A percentile compares a stretch with the other conserved stretches of the same genome.
Evolutionary conservation across 1,139 yeast species (phyloP).

Genomic region (Torulaspora pretoriensis): DNA sequence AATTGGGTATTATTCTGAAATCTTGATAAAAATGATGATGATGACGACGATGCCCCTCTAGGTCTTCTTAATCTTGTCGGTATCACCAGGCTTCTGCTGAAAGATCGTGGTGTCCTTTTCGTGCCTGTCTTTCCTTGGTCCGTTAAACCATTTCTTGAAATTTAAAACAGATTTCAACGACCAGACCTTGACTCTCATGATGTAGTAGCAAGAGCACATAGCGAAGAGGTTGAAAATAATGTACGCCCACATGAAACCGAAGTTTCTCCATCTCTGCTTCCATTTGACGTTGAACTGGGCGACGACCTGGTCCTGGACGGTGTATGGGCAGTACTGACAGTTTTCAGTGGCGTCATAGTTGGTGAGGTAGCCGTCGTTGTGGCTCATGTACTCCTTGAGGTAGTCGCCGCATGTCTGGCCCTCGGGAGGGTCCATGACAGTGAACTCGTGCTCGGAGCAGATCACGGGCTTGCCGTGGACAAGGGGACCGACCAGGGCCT

Average conservation of each 20-base stretch:
- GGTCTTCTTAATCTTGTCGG: conserved; percentile 31
- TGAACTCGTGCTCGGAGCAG: conserved; percentile 47
- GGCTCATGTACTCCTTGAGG: conserved; percentile 39
- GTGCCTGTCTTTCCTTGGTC: conserved; percentile 41
- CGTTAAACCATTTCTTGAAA: conserved; percentile 36
- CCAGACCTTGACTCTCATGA: conserved; percentile 37
- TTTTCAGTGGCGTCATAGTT: conserved; percentile 40
- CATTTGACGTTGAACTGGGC: conserved; percentile 41
- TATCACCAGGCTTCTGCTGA: conserved; percentile 39
- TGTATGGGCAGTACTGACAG: conserved; percentile 48
- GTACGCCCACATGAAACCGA: conserved; percentile 52
- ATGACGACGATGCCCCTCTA: too few species aligned
- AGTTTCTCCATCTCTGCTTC: conserved; percentile 53
- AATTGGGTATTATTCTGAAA: background rate
- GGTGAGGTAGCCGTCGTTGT: conserved; percentile 44
- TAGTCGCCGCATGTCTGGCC: conserved; percentile 46
- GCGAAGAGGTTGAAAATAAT: conserved; percentile 45
- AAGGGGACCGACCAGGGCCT: conserved; percentile 43
- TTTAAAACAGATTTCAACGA: conserved; percentile 31
- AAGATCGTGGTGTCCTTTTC: conserved; percentile 42
- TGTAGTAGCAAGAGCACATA: conserved; percentile 41
- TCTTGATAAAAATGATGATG: background rate
- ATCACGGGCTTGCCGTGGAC: conserved; percentile 43
- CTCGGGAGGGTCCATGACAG: conserved; percentile 48
- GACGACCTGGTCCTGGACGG: conserved; percentile 43